Base-by-base conservation (phyloP, 176 grass and related monocot genomes). In the Olyra latifolia region DNA sequence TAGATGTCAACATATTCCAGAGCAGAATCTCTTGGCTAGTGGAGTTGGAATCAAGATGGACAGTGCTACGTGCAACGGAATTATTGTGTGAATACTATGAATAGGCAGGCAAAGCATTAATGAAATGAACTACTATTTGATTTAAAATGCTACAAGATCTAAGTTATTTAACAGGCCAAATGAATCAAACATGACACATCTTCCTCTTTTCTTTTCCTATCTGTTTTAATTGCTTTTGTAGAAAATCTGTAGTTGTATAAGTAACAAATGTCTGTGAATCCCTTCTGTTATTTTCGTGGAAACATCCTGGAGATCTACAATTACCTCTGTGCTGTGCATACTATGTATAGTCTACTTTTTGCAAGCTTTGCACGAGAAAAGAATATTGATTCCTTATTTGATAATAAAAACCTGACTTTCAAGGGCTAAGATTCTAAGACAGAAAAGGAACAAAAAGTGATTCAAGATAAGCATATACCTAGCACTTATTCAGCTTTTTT, bases 11-110 rank as follows among this genome's bases (percentile, higher is more conserved):
- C 50, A 67, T 73, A 49, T 79, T 83, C 74, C 50, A 44, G 20
- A 67, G 49, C 39, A 72, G 66, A 89, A 85, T 77, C 66, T 24
- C 47, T 59, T 82, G 60, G 74, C 42, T 81, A 58, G 72, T 89
- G 78, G 66, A 86, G 72, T 72, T 50, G 69, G 78, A 89, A 82
- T 82, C 77, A 82, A 62, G 46, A 77, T 42, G 46, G 32, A 50
- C 5, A 47, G 35, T 70, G 57, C 28, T 62, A 58, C 57, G 49
- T 49, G 46, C n/a, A 42, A 19, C 28, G 20, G 4, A 77, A 71
- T 76, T 76, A 55, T 75, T 64, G 15, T 50, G 0, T 49, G 5
- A 53, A 38, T 69, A 28, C 38, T 50, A 62, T 64, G 29, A 6
- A 8, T 55, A 35, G 55, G 16, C 11, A 75, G 40, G 45, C 20